Percentiles rank a stretch among this genome's conserved stretches.
Evolutionary conservation across 495 filamentous ascomycete species (phyloP).

Genomic region (Penicillium ochrochloron): DNA sequence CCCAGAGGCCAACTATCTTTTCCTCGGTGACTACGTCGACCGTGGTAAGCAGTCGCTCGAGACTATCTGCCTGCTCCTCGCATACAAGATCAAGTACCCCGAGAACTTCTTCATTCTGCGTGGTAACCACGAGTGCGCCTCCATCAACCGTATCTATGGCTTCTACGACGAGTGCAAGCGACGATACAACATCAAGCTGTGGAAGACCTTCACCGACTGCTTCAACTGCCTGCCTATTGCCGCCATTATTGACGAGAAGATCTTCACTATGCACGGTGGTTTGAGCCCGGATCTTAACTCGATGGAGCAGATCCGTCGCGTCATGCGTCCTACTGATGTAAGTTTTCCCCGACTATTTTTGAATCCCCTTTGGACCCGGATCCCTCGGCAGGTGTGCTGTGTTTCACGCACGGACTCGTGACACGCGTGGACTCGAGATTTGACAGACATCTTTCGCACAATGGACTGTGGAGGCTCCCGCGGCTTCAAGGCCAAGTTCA

Average conservation of each 20-base stretch:
- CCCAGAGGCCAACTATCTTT: constrained; percentile 98
- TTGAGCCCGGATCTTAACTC: constrained; percentile 97
- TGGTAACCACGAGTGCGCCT: constrained; percentile 98
- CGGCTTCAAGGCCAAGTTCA: constrained; percentile 48
- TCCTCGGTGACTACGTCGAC: constrained; percentile 98
- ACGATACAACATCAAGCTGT: constrained; percentile 99
- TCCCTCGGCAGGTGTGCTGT: not conserved
- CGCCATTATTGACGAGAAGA: constrained; percentile 99
- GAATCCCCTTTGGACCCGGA: not conserved
- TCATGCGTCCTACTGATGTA: constrained; percentile 99
- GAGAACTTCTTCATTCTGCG: constrained; percentile 99
- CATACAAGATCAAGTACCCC: constrained; percentile 99
- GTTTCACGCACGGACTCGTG: not conserved
- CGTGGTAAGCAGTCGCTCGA: constrained; percentile 99
- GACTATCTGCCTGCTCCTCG: constrained; percentile 96
- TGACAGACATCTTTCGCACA: constrained; percentile 27
- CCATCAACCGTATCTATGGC: constrained; percentile 99
- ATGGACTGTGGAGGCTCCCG: constrained; percentile 34
- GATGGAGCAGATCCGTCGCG: constrained; percentile 99
- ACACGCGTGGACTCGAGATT: constrained; percentile 13
- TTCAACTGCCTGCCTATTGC: constrained; percentile 99
- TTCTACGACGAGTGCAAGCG: constrained; percentile 99
- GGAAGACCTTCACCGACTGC: constrained; percentile 99
- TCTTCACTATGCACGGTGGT: constrained; percentile 99
- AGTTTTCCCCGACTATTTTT: constrained; percentile 38